Evolutionary conservation across 345 rosid genomes (phyloP), one percentile per base, ranked within the genome.

Genomic region (Aethionema arabicum): DNA sequence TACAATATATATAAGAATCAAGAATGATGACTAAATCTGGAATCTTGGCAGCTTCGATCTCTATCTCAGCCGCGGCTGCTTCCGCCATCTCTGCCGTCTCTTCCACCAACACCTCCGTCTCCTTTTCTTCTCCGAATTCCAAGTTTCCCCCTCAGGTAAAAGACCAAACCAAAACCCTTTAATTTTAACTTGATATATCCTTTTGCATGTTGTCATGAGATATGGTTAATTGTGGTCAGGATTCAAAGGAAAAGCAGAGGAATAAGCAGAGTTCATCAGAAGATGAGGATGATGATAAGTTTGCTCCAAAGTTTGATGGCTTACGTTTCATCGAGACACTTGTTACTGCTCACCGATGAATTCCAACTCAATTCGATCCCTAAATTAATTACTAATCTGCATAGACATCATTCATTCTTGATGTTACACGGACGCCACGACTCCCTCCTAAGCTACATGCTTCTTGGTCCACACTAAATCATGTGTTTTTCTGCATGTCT

Each of bases 281-380:
- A 0, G 82, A 84, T 16, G 65, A 43, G 1, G 71, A 51, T 21
- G 65, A 54, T 39, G 74, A 56, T 0, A 88, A 86, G 76, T 91
- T 88, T 53, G 82, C 88, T 32, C 89, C 95, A 5, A 85, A 85
- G 65, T 88, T 86, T 60, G 92, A 91, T 40, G 98, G 96, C 4
- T 74, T 91, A 65, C 75, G 87, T 68, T 91, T 88, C 74, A 88
- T 91, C 7, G 96, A 88, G 73, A 88, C 96, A n/a, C 80, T 91
- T 76, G 72, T 91, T 52, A 91, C 98, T 32, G 88, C 88, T 73
- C 98, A 91, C 57, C 78, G 96, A 74, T 91, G 57, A 81, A 46
- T 10, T 58, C 27, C 1, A 21, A 21, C 27, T 21, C 27, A 21
- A 21, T 21, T 21, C 27, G 2, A 21, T 21, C 27, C n/a, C n/a